Evolutionary conservation across 371 early-diverging fungal species (phyloP), one percentile per base, ranked within the genome.

Genomic region (Mucor mucedo): DNA sequence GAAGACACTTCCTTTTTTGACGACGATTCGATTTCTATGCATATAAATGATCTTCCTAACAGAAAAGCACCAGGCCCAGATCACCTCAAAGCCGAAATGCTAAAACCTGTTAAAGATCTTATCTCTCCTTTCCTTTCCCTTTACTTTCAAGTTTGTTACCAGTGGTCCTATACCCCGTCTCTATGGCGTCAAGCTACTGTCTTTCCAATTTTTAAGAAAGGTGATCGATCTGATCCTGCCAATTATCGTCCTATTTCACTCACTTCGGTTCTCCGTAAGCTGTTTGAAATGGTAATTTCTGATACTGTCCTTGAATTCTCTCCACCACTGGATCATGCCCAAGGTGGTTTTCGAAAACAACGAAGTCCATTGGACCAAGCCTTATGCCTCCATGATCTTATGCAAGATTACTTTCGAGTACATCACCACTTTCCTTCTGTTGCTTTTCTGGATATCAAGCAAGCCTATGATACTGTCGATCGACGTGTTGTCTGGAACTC

Each of bases 321-420:
- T 5, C 70, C 73, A 2, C 41, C 49, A 2, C 41, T 64, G 4
- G 70, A 79, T 33, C 14, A 67, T 0, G 72, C 62, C 3, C 73
- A 79, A 63, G 76, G 74, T 42, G 76, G 76, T 4, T 79, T 79
- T 40, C 70, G 69, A 3, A 30, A 52, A 9, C 41, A 49, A 2
- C 63, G 72, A 4, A 56, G 75, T 60, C 57, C 73, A 27, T 47
- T 76, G 1, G 76, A 72, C 21, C 76, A 73, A 59, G 71, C 75
- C 0, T 45, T 71, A 0, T 67, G 67, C 55, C 63, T 73, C 0
- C 72, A 71, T 33, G 67, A 68, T 16, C 21, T 72, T 11, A 10
- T 58, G 48, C 52, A 33, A 3, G 40, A 56, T 11, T 60, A 60
- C 21, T 39, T 16, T 30, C 44, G 50, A 16, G 11, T 9, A 0